Conservation (phyloP, 1,139 yeast species). For the Scheffersomyces stambukii region DNA sequence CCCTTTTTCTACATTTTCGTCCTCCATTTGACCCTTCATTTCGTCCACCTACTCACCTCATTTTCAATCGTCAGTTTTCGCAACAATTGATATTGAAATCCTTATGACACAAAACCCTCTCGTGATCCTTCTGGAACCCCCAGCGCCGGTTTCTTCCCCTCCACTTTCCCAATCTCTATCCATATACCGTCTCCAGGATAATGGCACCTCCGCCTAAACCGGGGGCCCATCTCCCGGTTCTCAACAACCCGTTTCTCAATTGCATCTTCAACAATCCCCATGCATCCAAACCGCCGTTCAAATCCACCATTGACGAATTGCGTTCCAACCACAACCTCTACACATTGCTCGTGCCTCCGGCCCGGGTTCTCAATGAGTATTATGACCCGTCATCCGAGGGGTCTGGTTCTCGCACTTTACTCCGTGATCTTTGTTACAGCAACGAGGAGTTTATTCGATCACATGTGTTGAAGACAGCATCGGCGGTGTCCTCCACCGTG, state of each 20-base stretch:
- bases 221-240: conserved; percentile 28
- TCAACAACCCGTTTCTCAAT: conserved; percentile 64
- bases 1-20: too few relatives aligned
- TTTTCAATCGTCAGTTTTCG: too few relatives aligned
- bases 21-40: too few relatives aligned
- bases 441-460: conserved; percentile 66
- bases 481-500: conserved; percentile 31
- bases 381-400: conserved; percentile 45
- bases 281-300: conserved; percentile 48
- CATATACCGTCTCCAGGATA: too few relatives aligned
- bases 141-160: too few relatives aligned
- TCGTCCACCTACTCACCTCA: too few relatives aligned
- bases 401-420: conserved; percentile 26
- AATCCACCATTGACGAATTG: conserved; percentile 41
- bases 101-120: too few relatives aligned
- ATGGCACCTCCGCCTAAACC: conserved; percentile 9
- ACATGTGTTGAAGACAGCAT: conserved; percentile 52
- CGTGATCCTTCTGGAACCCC: too few relatives aligned
- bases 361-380: conserved; percentile 45
- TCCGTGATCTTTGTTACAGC: conserved; percentile 53
- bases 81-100: too few relatives aligned
- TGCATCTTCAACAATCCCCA: conserved; percentile 65
- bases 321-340: conserved; percentile 41
- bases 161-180: too few relatives aligned
- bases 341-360: conserved; percentile 60